Evolutionary conservation across 306 rosid species (phyloP).

Genomic region (Boehmeria nivea): DNA sequence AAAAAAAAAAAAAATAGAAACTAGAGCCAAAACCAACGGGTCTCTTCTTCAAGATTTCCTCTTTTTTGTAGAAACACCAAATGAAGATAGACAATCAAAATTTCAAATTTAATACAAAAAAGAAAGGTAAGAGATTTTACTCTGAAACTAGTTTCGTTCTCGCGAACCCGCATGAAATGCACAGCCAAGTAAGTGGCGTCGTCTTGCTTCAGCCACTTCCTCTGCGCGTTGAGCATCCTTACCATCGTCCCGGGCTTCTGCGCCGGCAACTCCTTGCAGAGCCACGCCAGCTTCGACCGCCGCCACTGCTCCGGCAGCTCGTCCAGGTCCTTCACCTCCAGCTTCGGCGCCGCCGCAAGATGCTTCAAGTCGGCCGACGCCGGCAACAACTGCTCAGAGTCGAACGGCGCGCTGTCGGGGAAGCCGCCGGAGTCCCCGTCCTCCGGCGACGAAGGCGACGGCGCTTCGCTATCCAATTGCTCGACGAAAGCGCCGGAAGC

Average conservation of each 20-base stretch:
- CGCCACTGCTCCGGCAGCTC: slow-evolving; percentile 69
- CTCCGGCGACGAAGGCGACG: slow-evolving; percentile 19
- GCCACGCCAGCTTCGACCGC: slow-evolving; percentile 56
- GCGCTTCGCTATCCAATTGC: slow-evolving; percentile 21
- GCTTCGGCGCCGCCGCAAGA: slow-evolving; percentile 23
- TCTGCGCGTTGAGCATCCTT: slow-evolving; percentile 71
- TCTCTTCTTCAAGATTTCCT: no score
- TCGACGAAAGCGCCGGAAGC: slow-evolving; percentile 30
- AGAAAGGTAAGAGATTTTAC: slow-evolving; percentile 23
- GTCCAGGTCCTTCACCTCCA: slow-evolving; percentile 42
- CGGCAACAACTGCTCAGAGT: slow-evolving; percentile 14
- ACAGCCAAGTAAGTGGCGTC: slow-evolving; percentile 59
- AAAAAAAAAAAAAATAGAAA: no score
- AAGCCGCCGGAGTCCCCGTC: slow-evolving; percentile 15
- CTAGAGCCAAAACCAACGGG: no score
- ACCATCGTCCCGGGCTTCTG: slow-evolving; percentile 42
- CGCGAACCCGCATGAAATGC: slow-evolving; percentile 85
- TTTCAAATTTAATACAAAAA: neutral
- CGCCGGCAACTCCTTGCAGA: slow-evolving; percentile 50
- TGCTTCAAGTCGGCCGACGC: slow-evolving; percentile 33
- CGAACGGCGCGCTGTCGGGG: slow-evolving; percentile 25
- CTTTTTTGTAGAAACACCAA: no score
- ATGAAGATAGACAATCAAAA: no score
- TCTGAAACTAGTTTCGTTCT: slow-evolving; percentile 64
- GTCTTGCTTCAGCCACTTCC: slow-evolving; percentile 73